Evolutionary conservation across 2,329 filamentous ascomycete species (phyloP).

Genomic region (Curvularia lunata): DNA sequence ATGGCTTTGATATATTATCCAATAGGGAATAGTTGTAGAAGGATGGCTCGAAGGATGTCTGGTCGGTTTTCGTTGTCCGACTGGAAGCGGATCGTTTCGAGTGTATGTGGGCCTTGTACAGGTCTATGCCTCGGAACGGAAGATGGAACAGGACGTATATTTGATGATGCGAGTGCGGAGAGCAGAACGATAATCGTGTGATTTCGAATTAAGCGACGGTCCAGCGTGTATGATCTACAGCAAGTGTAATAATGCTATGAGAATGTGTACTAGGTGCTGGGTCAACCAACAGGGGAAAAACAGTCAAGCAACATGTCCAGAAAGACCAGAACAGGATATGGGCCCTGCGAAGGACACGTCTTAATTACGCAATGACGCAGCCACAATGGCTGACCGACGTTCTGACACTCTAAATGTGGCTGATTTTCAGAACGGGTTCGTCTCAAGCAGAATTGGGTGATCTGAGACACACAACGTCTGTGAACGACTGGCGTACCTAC

Average conservation of each 20-base stretch:
- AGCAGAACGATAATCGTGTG: not conserved
- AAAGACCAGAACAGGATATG: slow-evolving; percentile 11
- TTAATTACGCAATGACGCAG: slow-evolving; percentile 6
- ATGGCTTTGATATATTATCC: slow-evolving; percentile 16
- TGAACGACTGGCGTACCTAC: slow-evolving; percentile 22
- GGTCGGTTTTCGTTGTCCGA: slow-evolving; percentile 18
- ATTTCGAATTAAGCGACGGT: slow-evolving; percentile 1
- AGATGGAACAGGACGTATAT: slow-evolving; percentile 8
- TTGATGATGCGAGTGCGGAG: not conserved
- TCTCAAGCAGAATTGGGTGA: slow-evolving; percentile 13
- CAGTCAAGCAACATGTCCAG: slow-evolving; percentile 15
- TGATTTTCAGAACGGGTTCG: slow-evolving; percentile 21
- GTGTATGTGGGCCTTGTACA: slow-evolving; percentile 16
- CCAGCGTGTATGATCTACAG: slow-evolving; percentile 3
- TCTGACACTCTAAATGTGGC: slow-evolving; percentile 33
- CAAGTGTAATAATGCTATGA: slow-evolving; percentile 4
- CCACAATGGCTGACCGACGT: slow-evolving; percentile 18
- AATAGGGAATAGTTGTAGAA: slow-evolving; percentile 11
- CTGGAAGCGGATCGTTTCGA: slow-evolving; percentile 32
- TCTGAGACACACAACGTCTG: slow-evolving; percentile 38
- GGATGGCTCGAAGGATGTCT: slow-evolving; percentile 11
- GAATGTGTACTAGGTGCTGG: slow-evolving; percentile 17
- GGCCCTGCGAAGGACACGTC: slow-evolving; percentile 7
- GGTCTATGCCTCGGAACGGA: slow-evolving; percentile 7
- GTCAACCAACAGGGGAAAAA: slow-evolving; percentile 1